Evolutionary conservation across 371 early-diverging fungal genomes (phyloP).

Genomic region (Rhizopus stolonifer): DNA sequence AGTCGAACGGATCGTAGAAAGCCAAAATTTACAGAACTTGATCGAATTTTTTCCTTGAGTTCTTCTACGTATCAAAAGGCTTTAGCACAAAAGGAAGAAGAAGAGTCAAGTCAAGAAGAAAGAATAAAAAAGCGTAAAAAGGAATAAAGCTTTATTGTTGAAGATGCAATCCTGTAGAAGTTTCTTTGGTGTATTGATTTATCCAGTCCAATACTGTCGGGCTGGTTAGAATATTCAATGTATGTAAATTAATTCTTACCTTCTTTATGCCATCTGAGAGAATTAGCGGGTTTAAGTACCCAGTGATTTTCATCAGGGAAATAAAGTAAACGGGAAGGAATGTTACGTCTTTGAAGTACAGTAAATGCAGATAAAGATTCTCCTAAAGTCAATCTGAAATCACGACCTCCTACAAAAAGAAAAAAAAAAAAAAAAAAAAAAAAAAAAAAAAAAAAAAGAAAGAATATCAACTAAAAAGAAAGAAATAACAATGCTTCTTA

Average conservation of each 20-base stretch:
- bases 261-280: conserved; percentile 75
- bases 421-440: conserved; percentile 7
- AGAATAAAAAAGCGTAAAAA: conserved; percentile 43
- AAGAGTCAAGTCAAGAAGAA: conserved; percentile 63
- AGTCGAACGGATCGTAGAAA: conserved; percentile 57
- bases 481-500: not conserved
- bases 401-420: conserved; percentile 29
- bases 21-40: conserved; percentile 60
- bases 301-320: conserved; percentile 86
- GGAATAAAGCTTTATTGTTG: conserved; percentile 9
- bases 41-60: conserved; percentile 64
- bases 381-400: conserved; percentile 68
- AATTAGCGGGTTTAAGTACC: conserved; percentile 77
- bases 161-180: too few species aligned
- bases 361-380: conserved; percentile 81
- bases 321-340: conserved; percentile 71
- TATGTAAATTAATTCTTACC: conserved; percentile 21
- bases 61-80: conserved; percentile 71
- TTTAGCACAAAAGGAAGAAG: conserved; percentile 55
- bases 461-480: conserved; percentile 4
- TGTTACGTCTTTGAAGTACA: conserved; percentile 71
- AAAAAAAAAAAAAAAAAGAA: not conserved
- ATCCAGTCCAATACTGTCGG: not conserved
- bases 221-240: not conserved
- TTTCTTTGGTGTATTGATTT: not conserved